Conservation (phyloP, 345 rosid species). For the Populus alba region DNA sequence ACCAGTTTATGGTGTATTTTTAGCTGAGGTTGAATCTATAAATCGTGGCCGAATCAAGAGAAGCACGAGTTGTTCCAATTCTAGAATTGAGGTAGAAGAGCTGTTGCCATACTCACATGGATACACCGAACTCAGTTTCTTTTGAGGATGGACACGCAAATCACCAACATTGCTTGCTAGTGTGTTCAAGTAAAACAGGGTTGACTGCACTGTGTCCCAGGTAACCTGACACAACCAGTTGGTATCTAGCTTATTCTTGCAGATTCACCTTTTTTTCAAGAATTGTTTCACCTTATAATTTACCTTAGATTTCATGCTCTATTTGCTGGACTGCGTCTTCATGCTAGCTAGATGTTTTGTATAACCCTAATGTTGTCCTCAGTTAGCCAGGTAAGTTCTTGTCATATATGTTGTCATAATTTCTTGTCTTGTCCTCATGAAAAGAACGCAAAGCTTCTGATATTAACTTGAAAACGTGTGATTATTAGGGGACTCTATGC, state of each 20-base stretch:
- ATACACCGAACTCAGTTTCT: slow-evolving; percentile 46
- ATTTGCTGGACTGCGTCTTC: slow-evolving; percentile 10
- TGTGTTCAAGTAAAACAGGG: neutral
- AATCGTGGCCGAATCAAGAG: slow-evolving; percentile 54
- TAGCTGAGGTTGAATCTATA: slow-evolving; percentile 80
- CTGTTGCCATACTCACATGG: slow-evolving; percentile 62
- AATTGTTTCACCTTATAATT: too few relatives aligned
- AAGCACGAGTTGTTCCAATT: slow-evolving; percentile 63
- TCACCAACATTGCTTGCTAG: slow-evolving; percentile 10
- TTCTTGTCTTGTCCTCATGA: neutral
- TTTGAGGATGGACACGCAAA: slow-evolving; percentile 27
- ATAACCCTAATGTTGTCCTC: neutral
- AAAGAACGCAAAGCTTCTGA: neutral
- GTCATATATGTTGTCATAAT: too few relatives aligned
- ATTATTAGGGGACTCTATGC: neutral
- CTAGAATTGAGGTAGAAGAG: slow-evolving; percentile 88
- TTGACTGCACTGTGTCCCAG: slow-evolving; percentile 5
- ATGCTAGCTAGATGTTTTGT: neutral
- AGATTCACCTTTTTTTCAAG: neutral
- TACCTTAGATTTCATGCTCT: too few relatives aligned
- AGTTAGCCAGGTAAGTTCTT: slow-evolving; percentile 18
- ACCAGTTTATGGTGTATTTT: slow-evolving; percentile 82
- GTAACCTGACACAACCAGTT: slow-evolving; percentile 9
- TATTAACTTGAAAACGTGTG: neutral
- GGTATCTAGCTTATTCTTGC: neutral